Percentiles rank a stretch among this genome's conserved stretches.
Conservation (phyloP, 116 monocot genomes). For the Phalaenopsis hybrid region DNA sequence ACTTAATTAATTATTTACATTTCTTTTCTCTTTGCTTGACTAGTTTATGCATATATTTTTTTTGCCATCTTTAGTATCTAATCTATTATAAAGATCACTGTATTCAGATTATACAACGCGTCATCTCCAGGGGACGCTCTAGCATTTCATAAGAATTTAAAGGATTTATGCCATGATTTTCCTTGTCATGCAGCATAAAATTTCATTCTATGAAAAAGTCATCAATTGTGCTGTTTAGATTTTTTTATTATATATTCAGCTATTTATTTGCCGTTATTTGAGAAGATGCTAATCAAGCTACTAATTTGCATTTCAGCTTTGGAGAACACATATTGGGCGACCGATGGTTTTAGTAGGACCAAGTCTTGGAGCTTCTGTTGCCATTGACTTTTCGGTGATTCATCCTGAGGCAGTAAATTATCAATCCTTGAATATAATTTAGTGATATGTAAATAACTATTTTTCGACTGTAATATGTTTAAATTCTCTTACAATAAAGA, state of each 20-base stretch:
- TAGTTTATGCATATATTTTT: too few relatives aligned
- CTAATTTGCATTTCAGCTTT: slow-evolving; percentile 44
- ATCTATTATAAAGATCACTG: too few relatives aligned
- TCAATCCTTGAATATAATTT: background rate
- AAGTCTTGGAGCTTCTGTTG: slow-evolving; percentile 92
- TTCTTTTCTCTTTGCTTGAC: too few relatives aligned
- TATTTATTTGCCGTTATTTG: background rate
- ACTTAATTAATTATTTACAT: too few relatives aligned
- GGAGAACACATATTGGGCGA: slow-evolving; percentile 67
- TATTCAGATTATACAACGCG: too few relatives aligned
- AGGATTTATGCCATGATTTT: too few relatives aligned
- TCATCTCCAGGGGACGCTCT: too few relatives aligned
- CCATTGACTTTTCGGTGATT: slow-evolving; percentile 72
- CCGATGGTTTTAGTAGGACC: slow-evolving; percentile 91
- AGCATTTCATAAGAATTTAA: too few relatives aligned
- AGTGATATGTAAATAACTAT: background rate
- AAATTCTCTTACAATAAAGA: background rate
- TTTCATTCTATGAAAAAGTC: too few relatives aligned
- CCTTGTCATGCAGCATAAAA: too few relatives aligned
- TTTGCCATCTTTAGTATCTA: too few relatives aligned
- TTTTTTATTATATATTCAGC: background rate
- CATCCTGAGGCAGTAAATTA: slow-evolving; percentile 80
- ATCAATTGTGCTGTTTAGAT: too few relatives aligned
- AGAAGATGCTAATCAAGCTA: slow-evolving; percentile 6
- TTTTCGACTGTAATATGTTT: background rate